Percentiles rank a stretch among this genome's conserved stretches.
These are phyloP conservation scores for Coelastrella sp. DNA, from an alignment of 139 green algal genomes.

Conservation along the genomic window DNA sequence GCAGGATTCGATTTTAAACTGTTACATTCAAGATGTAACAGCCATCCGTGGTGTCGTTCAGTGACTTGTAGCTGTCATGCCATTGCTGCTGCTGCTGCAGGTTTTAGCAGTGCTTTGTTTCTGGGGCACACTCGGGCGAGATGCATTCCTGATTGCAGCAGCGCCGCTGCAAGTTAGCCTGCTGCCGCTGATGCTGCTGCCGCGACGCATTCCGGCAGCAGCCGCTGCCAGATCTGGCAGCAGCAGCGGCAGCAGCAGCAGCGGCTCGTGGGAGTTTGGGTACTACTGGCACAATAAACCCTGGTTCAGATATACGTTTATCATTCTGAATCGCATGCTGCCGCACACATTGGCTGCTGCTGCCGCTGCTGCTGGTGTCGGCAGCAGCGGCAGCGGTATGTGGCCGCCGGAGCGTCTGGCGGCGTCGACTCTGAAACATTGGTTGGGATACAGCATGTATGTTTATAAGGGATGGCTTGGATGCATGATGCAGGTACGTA, in stretches of 20 bases:
- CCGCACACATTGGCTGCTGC: neutral
- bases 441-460: neutral
- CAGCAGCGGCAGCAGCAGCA: neutral
- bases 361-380: neutral
- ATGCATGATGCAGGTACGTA: neutral
- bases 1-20: too few species aligned
- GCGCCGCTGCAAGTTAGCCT: neutral
- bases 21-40: too few species aligned
- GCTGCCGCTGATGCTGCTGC: neutral
- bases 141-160: neutral
- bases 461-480: neutral
- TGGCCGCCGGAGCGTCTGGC: neutral
- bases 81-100: neutral
- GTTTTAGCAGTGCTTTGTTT: neutral
- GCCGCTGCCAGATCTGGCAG: neutral
- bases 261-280: neutral
- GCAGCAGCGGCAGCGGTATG: neutral
- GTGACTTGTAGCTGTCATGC: too few species aligned
- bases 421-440: neutral
- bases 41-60: too few species aligned
- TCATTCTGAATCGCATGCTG: neutral
- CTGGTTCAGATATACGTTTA: neutral
- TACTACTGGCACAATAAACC: neutral
- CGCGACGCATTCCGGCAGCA: too few species aligned
- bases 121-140: neutral